A percentile compares a stretch with the other conserved stretches of the same genome.
Conservation (phyloP, 441 rosid species). For the Corymbia calophylla region DNA sequence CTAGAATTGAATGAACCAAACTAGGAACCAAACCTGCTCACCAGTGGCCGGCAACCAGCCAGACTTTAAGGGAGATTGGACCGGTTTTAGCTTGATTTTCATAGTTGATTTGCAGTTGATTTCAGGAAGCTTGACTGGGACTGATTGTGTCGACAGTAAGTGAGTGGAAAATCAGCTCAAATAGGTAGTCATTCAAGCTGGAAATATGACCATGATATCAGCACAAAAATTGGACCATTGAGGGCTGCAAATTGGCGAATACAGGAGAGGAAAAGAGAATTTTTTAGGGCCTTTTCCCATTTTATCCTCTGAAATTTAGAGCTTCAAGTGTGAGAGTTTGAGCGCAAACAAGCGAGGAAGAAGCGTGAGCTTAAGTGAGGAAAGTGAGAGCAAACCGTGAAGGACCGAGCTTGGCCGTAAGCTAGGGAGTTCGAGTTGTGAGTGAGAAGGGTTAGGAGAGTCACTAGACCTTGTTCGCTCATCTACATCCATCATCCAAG, state of each 20-base stretch:
- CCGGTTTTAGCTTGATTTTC: background rate
- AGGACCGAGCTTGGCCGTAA: background rate
- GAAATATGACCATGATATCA: background rate
- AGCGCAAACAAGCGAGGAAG: background rate
- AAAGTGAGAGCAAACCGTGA: too few relatives aligned
- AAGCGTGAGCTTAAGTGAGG: background rate
- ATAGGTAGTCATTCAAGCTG: background rate
- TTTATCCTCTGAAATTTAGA: background rate
- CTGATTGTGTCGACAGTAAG: background rate
- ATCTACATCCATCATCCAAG: background rate
- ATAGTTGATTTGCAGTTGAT: background rate
- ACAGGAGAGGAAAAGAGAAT: background rate
- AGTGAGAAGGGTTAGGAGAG: background rate
- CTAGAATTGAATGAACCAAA: background rate
- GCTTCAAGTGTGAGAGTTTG: background rate
- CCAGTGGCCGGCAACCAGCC: background rate
- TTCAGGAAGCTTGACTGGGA: background rate
- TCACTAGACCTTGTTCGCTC: background rate
- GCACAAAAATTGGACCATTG: background rate
- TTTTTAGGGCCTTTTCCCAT: background rate
- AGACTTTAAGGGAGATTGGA: background rate
- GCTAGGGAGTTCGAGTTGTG: background rate
- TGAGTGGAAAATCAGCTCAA: background rate
- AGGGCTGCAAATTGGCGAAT: background rate
- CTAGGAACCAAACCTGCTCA: background rate